These are phyloP conservation scores for Cnidoscolus chayamansa DNA, from an alignment of 441 rosid species.

Conservation along the genomic window DNA sequence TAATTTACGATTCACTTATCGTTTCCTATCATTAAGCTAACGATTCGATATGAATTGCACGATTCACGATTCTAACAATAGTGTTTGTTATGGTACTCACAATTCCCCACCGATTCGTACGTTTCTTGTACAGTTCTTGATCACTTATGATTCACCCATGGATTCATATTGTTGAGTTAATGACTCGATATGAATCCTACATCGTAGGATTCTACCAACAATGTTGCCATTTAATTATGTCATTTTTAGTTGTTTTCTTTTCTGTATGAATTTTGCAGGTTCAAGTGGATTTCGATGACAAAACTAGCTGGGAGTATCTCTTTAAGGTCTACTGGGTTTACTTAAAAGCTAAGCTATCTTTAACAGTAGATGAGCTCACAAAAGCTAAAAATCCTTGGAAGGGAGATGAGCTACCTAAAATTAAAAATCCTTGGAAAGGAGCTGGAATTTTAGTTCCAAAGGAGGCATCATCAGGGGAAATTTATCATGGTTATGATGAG, in stretches of 20 bases:
- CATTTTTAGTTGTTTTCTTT: conserved; percentile 10
- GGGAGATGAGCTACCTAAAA: conserved; percentile 35
- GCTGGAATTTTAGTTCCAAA: conserved; percentile 35
- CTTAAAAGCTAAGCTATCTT: conserved; percentile 65
- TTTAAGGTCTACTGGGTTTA: conserved; percentile 91
- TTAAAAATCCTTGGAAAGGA: conserved; percentile 57
- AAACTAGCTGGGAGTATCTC: conserved; percentile 98
- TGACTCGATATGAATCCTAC: too few species aligned
- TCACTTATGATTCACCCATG: too few species aligned
- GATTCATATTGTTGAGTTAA: too few species aligned
- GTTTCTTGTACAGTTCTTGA: too few species aligned
- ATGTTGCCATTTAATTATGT: not conserved
- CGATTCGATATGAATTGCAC: too few species aligned
- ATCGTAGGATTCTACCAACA: too few species aligned
- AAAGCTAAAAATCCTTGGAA: conserved; percentile 52
- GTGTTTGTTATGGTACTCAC: too few species aligned
- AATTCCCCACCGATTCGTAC: too few species aligned
- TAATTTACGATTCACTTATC: too few species aligned
- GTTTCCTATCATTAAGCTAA: too few species aligned
- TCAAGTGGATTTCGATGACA: conserved; percentile 98
- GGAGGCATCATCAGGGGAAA: conserved; percentile 31
- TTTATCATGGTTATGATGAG: conserved; percentile 31
- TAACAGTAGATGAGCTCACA: conserved; percentile 68
- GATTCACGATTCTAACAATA: too few species aligned
- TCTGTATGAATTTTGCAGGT: conserved; percentile 49